These are phyloP conservation scores for Syzygium oleosum DNA, from an alignment of 345 rosid species.

Conservation along the genomic window DNA sequence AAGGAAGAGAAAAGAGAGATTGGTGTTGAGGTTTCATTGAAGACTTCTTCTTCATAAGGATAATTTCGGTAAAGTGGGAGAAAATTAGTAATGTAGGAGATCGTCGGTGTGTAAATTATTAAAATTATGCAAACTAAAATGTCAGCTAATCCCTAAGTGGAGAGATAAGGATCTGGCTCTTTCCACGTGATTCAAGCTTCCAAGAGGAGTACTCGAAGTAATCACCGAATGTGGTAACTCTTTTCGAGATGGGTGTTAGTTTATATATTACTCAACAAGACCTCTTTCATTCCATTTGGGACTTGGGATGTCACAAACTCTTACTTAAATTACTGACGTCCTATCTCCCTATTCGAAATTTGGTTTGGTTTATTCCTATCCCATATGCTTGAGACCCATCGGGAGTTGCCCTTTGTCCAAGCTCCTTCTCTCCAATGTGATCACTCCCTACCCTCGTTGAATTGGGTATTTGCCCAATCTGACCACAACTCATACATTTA, in stretches of 20 bases:
- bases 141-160: neutral
- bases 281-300: neutral
- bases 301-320: neutral
- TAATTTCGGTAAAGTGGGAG: neutral
- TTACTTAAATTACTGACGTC: neutral
- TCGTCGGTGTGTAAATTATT: neutral
- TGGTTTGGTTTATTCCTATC: neutral
- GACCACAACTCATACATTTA: neutral
- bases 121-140: neutral
- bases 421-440: neutral
- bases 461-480: neutral
- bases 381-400: neutral
- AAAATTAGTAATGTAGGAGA: neutral
- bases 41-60: neutral
- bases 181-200: neutral
- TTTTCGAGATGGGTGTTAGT: neutral
- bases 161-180: neutral
- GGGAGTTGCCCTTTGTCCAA: neutral
- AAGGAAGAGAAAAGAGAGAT: neutral
- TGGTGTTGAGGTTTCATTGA: neutral
- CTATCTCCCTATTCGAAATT: neutral
- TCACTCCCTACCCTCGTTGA: neutral
- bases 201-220: neutral
- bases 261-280: neutral
- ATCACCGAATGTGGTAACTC: neutral